phyloP scores from a whole-genome alignment of 805 yeast genomes.

The Candida gorgasii region DNA sequence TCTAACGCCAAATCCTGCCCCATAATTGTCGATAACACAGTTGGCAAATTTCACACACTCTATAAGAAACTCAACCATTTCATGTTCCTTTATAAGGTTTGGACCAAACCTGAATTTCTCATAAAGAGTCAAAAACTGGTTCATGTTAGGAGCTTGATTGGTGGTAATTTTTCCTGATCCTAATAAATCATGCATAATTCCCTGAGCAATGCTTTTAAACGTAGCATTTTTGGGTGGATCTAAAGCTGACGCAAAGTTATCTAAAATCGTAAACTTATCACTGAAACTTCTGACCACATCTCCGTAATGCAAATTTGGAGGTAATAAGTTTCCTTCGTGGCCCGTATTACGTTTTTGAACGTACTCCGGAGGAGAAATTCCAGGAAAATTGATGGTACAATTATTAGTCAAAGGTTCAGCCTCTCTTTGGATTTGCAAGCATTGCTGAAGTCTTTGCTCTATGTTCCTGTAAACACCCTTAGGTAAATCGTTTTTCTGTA shows the following conservation, averaged over 20 bases:
- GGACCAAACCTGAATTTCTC: constrained; percentile 73
- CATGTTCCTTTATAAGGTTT: constrained; percentile 53
- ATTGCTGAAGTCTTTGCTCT: constrained; percentile 25
- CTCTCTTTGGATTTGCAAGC: constrained; percentile 30
- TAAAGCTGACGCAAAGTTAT: constrained; percentile 11
- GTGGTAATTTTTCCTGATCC: constrained; percentile 7
- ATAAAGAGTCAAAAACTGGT: constrained; percentile 48
- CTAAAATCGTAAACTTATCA: constrained; percentile 47
- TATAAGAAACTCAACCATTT: constrained; percentile 60
- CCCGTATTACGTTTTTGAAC: constrained; percentile 32
- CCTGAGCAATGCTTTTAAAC: constrained; percentile 43
- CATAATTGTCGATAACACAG: constrained; percentile 19
- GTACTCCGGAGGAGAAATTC: constrained; percentile 43
- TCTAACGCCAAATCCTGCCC: constrained; percentile 14
- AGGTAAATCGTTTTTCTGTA: constrained; percentile 57
- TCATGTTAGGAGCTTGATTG: constrained; percentile 10
- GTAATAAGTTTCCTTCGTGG: constrained; percentile 22
- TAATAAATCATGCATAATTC: constrained; percentile 25
- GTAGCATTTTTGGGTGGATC: constrained; percentile 39
- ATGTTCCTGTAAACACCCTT: constrained; percentile 25
- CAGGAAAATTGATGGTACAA: constrained; percentile 35
- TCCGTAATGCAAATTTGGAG: constrained; percentile 42
- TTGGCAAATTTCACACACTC: constrained; percentile 22
- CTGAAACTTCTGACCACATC: constrained; percentile 61
- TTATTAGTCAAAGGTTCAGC: constrained; percentile 39